Conservation (phyloP, 306 rosid genomes). For the Bauhinia variegata region DNA sequence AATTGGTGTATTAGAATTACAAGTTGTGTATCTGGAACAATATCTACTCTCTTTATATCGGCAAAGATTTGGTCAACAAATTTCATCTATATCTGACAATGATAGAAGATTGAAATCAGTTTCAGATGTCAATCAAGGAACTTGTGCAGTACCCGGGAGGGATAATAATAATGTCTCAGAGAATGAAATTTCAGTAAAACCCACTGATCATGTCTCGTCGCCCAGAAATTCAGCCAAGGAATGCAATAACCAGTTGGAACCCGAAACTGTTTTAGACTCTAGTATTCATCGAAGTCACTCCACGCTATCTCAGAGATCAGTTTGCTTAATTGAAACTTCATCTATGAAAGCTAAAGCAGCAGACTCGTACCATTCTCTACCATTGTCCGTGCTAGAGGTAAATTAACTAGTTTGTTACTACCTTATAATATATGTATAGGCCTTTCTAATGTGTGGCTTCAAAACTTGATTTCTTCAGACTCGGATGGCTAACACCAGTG, state of each 20-base stretch:
- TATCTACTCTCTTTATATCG: slow-evolving; percentile 80
- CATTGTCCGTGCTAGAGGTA: slow-evolving; percentile 92
- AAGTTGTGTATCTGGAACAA: slow-evolving; percentile 76
- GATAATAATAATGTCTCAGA: slow-evolving; percentile 35
- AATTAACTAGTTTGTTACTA: slow-evolving; percentile 11
- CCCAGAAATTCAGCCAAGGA: slow-evolving; percentile 52
- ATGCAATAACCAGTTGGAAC: slow-evolving; percentile 45
- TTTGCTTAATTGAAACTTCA: slow-evolving; percentile 57
- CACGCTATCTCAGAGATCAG: slow-evolving; percentile 68
- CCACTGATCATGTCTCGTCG: slow-evolving; percentile 37
- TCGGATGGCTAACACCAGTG: slow-evolving; percentile 47
- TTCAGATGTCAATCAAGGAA: slow-evolving; percentile 39
- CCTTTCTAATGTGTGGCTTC: slow-evolving; percentile 36
- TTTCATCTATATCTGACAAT: slow-evolving; percentile 48
- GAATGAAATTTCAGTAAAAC: slow-evolving; percentile 41
- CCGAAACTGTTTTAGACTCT: slow-evolving; percentile 58
- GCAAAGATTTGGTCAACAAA: slow-evolving; percentile 59
- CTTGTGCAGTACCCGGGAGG: slow-evolving; percentile 28
- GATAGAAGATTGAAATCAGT: slow-evolving; percentile 47
- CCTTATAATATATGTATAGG: slow-evolving; percentile 24
- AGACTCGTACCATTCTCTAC: slow-evolving; percentile 82
- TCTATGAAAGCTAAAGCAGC: slow-evolving; percentile 54
- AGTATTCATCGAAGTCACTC: slow-evolving; percentile 74
- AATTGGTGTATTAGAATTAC: slow-evolving; percentile 75
- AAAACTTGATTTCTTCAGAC: slow-evolving; percentile 53